Base-by-base conservation (phyloP, 192 early-diverging fungal species). In the Gryganskiella cystojenkinii region DNA sequence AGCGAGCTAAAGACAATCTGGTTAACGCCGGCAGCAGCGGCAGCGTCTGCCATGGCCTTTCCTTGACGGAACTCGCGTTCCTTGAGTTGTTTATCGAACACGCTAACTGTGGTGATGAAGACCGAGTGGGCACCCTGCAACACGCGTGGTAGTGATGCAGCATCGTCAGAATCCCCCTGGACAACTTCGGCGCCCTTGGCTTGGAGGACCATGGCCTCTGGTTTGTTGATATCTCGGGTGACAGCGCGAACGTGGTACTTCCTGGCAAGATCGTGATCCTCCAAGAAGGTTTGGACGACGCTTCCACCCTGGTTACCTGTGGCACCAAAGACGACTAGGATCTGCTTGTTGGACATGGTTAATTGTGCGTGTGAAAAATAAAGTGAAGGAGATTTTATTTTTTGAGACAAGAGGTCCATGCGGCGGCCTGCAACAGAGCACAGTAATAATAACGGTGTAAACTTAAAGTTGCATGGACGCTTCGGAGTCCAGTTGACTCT, bases 161-260 rank as follows among this genome's bases (percentile, higher is more conserved):
- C 28, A 22, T 71, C 55, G 25, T 56, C 44, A 30, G 50, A 19
- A 44, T 57, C 47, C 7, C 54, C 70, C 27, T 63, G 27, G 34
- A 71, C 70, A 15, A 71, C 70, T 19, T 71, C 61, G 7, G 50
- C 61, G 2, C 70, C 70, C n/a, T 64, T 71, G 4, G 34, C 10
- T 28, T 42, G 15, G 28, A 71, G 56, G 2, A 53, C 60, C 46
- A 35, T 42, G 13, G 61, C 52, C 10, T 27, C 60, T 14, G 70
- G 61, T 33, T 71, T 55, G 1, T 60, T 34, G 7, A 45, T 7
- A 35, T 71, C 54, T 13, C 70, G 60, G 2, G 52, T 71, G 9
- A 71, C 53, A 28, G 40, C 62, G 6, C 70, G 53, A 24, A 71
- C 49, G 28, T 56, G 63, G 62, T 37, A 64, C 17, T 53, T 22